A percentile compares a stretch with the other conserved stretches of the same genome.
Evolutionary conservation across 1,284 basidiomycete species (phyloP).

Genomic region (Schizopora paradoxa): DNA sequence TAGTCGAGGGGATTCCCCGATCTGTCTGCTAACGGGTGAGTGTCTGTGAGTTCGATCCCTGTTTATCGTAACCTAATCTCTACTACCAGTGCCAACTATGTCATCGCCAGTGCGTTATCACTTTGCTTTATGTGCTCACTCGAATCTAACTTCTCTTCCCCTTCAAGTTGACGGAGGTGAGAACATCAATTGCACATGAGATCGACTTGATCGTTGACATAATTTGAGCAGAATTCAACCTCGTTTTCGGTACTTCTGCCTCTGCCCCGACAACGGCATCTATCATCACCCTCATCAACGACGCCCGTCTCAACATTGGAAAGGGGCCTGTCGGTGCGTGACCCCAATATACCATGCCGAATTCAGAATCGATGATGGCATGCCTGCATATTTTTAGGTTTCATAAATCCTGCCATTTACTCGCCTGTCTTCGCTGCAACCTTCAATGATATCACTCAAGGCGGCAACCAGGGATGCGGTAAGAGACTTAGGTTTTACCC

Average conservation of each 20-base stretch:
- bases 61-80: background rate
- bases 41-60: background rate
- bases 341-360: constrained; percentile 4
- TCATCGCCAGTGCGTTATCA: constrained; percentile 23
- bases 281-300: constrained; percentile 45
- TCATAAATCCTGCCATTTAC: constrained; percentile 35
- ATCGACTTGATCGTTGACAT: background rate
- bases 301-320: constrained; percentile 34
- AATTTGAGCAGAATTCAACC: constrained; percentile 22
- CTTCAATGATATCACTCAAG: constrained; percentile 33
- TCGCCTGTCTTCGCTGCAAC: constrained; percentile 23
- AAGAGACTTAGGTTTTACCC: constrained; percentile 20
- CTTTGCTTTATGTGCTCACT: too few relatives aligned
- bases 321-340: constrained; percentile 32
- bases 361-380: constrained; percentile 1
- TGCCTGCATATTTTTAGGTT: constrained; percentile 22
- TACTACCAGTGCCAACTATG: constrained; percentile 20
- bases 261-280: constrained; percentile 39
- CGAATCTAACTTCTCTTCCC: too few relatives aligned
- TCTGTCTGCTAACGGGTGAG: constrained; percentile 22
- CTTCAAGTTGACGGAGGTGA: constrained; percentile 16
- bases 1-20: constrained; percentile 21
- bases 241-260: constrained; percentile 34
- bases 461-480: constrained; percentile 30
- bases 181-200: background rate